phyloP scores from a whole-genome alignment of 768 basidiomycete genomes.

The Agaricus subrufescens region DNA sequence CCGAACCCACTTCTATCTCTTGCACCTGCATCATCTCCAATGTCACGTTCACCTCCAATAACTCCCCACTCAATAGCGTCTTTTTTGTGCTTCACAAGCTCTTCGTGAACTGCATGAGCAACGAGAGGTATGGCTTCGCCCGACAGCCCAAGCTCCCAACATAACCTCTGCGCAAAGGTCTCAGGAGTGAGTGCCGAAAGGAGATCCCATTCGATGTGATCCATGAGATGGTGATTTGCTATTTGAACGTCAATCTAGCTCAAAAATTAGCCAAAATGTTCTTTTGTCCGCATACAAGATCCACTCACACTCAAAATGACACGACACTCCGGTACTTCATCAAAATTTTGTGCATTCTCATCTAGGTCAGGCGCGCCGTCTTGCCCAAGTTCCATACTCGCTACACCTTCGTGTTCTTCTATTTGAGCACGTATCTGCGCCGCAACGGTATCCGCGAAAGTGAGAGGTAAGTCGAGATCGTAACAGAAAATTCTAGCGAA shows the following conservation, averaged over 20 bases:
- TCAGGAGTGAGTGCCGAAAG: constrained; percentile 88
- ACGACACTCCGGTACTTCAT: constrained; percentile 72
- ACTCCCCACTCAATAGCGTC: constrained; percentile 95
- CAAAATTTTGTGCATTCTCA: constrained; percentile 35
- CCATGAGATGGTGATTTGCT: constrained; percentile 83
- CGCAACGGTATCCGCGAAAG: constrained; percentile 74
- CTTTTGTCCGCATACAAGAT: background rate
- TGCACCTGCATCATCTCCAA: constrained; percentile 24
- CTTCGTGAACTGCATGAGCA: constrained; percentile 92
- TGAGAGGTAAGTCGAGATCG: constrained; percentile 74
- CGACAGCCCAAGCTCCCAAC: constrained; percentile 79
- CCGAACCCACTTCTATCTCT: constrained; percentile 49
- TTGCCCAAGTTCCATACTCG: constrained; percentile 67
- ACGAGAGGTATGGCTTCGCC: constrained; percentile 88
- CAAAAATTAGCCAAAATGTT: background rate
- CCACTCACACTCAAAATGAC: constrained; percentile 73
- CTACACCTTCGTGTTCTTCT: constrained; percentile 84
- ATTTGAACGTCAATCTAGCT: constrained; percentile 96
- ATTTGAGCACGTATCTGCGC: constrained; percentile 88
- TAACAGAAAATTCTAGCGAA: constrained; percentile 87
- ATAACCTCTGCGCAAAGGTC: constrained; percentile 73
- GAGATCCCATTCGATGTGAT: constrained; percentile 99
- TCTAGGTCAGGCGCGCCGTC: constrained; percentile 49
- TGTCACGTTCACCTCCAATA: constrained; percentile 50
- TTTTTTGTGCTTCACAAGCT: constrained; percentile 91